Percentiles rank a stretch among this genome's conserved stretches.
Conservation (phyloP, 495 filamentous ascomycete genomes). For the Staphylotrichum longicolle region DNA sequence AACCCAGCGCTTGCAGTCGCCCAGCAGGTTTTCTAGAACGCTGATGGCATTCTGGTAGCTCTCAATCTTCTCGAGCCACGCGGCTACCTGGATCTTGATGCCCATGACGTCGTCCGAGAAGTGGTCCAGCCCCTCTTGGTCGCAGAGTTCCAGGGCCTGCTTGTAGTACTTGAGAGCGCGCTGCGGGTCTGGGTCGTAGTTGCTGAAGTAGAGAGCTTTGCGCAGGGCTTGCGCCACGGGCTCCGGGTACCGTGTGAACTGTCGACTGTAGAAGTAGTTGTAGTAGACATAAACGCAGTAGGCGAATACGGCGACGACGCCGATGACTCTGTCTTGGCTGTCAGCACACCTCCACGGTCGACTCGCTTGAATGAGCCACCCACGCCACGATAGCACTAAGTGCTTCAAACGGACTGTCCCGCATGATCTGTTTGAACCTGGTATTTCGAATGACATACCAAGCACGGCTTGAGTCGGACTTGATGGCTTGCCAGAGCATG, state of each 20-base stretch:
- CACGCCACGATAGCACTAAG: constrained; percentile 34
- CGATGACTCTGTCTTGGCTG: constrained; percentile 33
- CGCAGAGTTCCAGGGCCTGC: constrained; percentile 66
- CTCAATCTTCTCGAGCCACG: constrained; percentile 71
- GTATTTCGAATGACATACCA: constrained; percentile 34
- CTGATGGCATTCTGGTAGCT: constrained; percentile 63
- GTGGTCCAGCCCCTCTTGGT: constrained; percentile 73
- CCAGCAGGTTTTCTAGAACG: constrained; percentile 66
- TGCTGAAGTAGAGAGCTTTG: constrained; percentile 82
- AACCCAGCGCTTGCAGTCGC: constrained; percentile 61
- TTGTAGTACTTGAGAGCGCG: constrained; percentile 78
- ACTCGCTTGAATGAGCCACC: neutral
- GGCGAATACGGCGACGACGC: constrained; percentile 51
- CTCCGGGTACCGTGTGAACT: constrained; percentile 68
- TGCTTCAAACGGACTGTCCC: constrained; percentile 43
- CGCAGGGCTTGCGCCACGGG: constrained; percentile 77
- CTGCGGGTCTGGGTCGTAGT: constrained; percentile 65
- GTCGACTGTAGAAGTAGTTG: constrained; percentile 59
- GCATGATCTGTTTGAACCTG: constrained; percentile 35
- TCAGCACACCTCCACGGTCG: neutral
- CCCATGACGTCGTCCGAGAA: constrained; percentile 88
- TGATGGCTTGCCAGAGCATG: constrained; percentile 17
- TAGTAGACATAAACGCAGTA: constrained; percentile 65
- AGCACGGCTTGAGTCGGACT: constrained; percentile 26
- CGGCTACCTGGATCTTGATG: constrained; percentile 76